These are phyloP conservation scores for Lignosus rhinocerotis DNA, from an alignment of 1,284 basidiomycete genomes.

Conservation along the genomic window DNA sequence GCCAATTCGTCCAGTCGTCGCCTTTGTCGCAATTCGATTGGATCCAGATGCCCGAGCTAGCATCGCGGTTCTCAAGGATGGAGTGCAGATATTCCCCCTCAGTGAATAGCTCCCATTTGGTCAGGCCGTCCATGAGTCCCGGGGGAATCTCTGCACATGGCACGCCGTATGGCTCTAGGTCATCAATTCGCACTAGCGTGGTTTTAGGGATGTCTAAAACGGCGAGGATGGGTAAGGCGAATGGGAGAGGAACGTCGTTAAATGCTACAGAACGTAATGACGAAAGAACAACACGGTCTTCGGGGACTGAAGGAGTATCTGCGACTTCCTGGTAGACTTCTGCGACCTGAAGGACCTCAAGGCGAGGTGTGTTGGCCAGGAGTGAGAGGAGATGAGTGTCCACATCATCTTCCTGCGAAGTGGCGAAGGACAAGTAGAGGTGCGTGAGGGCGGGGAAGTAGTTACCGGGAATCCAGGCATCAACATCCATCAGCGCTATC, in stretches of 20 bases:
- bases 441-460: constrained; percentile 1
- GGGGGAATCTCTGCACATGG: neutral
- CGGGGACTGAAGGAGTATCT: too few species aligned
- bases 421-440: neutral
- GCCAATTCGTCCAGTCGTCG: neutral
- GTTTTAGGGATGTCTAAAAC: neutral
- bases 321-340: neutral
- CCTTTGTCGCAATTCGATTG: neutral
- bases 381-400: neutral
- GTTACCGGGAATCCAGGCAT: constrained; percentile 1
- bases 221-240: neutral
- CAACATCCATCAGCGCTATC: neutral
- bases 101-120: neutral
- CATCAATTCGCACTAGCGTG: neutral
- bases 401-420: neutral
- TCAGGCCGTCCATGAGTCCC: neutral
- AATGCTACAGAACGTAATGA: neutral
- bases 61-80: neutral
- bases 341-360: neutral
- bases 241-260: neutral
- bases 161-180: neutral
- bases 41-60: neutral
- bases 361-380: neutral
- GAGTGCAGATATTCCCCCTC: neutral
- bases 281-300: neutral